Evolutionary conservation across 108 stramenopile genomes (phyloP).

Genomic region (Discostella stelligeroides): DNA sequence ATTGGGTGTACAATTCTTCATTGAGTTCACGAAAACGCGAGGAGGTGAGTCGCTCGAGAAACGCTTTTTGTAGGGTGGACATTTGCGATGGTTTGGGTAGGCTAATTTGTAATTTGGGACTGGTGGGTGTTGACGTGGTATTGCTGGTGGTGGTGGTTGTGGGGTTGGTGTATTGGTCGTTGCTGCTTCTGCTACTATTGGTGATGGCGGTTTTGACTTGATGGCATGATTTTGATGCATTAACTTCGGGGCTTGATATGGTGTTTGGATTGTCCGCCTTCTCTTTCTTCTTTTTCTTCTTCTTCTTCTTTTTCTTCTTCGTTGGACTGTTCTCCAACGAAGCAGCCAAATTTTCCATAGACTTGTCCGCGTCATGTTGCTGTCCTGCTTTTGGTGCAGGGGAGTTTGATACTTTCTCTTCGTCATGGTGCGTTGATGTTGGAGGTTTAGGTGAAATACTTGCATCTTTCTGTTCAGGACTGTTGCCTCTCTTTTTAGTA

Average conservation of each 20-base stretch:
- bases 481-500: too few relatives aligned
- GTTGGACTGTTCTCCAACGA: not conserved
- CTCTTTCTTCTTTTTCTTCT: slow-evolving; percentile 6
- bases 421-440: too few relatives aligned
- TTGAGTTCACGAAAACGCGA: slow-evolving; percentile 98
- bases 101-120: slow-evolving; percentile 22
- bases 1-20: too few relatives aligned
- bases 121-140: slow-evolving; percentile 3
- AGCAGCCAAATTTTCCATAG: not conserved
- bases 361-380: not conserved
- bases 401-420: too few relatives aligned
- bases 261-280: not conserved
- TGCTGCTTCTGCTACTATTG: too few relatives aligned
- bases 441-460: too few relatives aligned
- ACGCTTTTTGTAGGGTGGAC: slow-evolving; percentile 64
- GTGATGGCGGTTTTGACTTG: too few relatives aligned
- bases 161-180: too few relatives aligned
- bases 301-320: slow-evolving; percentile 5
- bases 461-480: too few relatives aligned
- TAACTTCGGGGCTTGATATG: not conserved
- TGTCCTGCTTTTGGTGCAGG: too few relatives aligned
- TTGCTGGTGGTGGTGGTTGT: not conserved
- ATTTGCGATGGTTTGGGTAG: slow-evolving; percentile 29
- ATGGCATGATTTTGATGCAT: too few relatives aligned
- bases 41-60: slow-evolving; percentile 82